These are phyloP conservation scores for Neofusicoccum sp. DNA, from an alignment of 2,329 filamentous ascomycete species.

Conservation along the genomic window DNA sequence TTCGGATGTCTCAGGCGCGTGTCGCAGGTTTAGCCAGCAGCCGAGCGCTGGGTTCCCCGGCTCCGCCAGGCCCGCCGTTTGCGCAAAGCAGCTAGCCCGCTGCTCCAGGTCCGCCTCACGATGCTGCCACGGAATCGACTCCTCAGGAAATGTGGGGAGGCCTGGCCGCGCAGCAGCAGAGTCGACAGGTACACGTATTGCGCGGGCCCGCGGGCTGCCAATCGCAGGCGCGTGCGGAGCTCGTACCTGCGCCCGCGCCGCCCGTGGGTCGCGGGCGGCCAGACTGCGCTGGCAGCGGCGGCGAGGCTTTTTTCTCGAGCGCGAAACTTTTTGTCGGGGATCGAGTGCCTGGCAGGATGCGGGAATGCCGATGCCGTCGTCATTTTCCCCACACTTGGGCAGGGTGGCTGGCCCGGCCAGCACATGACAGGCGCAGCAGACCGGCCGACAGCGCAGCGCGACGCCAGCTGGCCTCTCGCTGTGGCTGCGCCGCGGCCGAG, in stretches of 20 bases:
- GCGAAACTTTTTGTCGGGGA: constrained; percentile 10
- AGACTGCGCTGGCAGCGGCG: constrained; percentile 1
- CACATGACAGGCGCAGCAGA: constrained; percentile 16
- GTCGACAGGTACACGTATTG: constrained; percentile 13
- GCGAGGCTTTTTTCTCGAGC: background rate
- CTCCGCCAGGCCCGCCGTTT: constrained; percentile 5
- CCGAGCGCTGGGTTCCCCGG: constrained; percentile 13
- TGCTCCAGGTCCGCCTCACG: constrained; percentile 7
- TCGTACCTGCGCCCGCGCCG: constrained; percentile 2
- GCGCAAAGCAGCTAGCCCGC: constrained; percentile 6
- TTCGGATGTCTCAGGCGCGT: constrained; percentile 16
- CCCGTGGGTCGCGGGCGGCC: background rate
- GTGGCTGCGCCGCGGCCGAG: background rate
- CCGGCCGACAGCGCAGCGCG: constrained; percentile 2
- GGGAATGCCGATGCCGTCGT: background rate
- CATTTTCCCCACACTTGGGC: constrained; percentile 7
- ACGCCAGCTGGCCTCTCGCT: background rate
- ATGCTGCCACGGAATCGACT: constrained; percentile 7
- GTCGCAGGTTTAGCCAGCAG: constrained; percentile 14
- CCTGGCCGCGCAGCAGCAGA: background rate
- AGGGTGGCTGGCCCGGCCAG: constrained; percentile 6
- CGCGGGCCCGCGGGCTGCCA: constrained; percentile 1
- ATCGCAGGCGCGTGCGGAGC: constrained; percentile 3
- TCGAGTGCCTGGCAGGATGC: constrained; percentile 10
- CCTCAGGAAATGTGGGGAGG: constrained; percentile 13